Base-by-base conservation (phyloP, 768 basidiomycete species). In the Mycena belliarum region DNA sequence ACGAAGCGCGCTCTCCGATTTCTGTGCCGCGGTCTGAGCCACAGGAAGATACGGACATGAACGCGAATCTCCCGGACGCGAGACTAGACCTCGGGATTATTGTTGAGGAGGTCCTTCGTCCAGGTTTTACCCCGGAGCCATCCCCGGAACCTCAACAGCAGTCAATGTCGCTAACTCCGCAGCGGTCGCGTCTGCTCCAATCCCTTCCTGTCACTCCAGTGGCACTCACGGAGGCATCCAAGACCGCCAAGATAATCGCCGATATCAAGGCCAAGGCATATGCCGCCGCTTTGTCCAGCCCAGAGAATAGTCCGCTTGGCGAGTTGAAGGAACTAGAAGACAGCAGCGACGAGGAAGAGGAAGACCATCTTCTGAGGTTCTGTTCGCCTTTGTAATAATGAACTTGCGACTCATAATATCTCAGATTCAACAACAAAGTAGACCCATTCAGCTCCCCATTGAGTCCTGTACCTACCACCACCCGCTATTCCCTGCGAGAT, bases 201-300 rank as follows among this genome's bases (percentile, higher is more conserved):
- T 60, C 64, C 12, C 55, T 55, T 29, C 49, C 55, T 20, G 54
- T 40, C 21, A 67, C 66, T 15, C 61, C 61, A 32, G 64, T 72
- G 37, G 64, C 68, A 23, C 68, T 79, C 28, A 72, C 77, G 57
- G 68, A 70, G 29, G 71, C 63, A 20, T 68, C 69, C 25, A 88
- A 84, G 68, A 76, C 88, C 3, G 79, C 79, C 16, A 74, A 77
- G 63, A 75, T 89, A 28, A 84, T 91, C 44, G 85, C 81, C 8
- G 75, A 82, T 33, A 88, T 90, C 59, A 88, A 80, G 71, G 84
- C 81, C n/a, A 78, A 75, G 59, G 87, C 83, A 6, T 78, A 74
- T 46, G 83, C 82, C 53, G 75, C 72, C 21, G 75, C 60, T 8
- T 63, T 70, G 24, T 76, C 74, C n/a, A 83, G 79, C 64, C 77